Evolutionary conservation across 805 yeast species (phyloP).

Genomic region (Ogataea ganodermae): DNA sequence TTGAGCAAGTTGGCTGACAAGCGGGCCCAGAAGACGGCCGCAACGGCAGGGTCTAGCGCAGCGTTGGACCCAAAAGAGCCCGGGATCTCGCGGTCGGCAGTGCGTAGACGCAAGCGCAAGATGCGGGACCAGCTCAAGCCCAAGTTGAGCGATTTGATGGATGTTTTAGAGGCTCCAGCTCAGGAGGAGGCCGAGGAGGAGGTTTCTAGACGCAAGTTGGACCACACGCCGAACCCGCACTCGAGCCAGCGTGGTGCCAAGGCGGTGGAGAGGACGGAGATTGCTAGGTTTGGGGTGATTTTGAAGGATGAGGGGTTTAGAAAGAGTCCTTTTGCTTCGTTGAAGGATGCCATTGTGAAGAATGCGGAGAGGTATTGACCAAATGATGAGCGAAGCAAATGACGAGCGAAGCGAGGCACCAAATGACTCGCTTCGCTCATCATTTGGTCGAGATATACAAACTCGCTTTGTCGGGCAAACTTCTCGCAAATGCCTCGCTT

Average conservation of each 20-base stretch:
- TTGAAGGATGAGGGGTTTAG: conserved; percentile 57
- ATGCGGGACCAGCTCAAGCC: conserved; percentile 66
- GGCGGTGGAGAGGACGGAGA: conserved; percentile 57
- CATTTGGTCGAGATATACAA: too few relatives aligned
- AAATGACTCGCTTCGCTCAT: too few relatives aligned
- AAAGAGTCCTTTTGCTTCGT: conserved; percentile 62
- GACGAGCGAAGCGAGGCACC: neutral
- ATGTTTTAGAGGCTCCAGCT: conserved; percentile 39
- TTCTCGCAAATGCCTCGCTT: too few relatives aligned
- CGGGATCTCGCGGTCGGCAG: conserved; percentile 65
- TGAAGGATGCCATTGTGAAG: conserved; percentile 56
- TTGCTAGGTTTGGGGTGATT: conserved; percentile 57
- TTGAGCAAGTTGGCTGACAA: conserved; percentile 24
- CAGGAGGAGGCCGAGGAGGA: conserved; percentile 15
- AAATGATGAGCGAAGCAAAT: neutral
- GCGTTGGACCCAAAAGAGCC: conserved; percentile 34
- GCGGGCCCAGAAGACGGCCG: conserved; percentile 1
- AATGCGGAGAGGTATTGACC: conserved; percentile 23
- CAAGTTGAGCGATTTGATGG: conserved; percentile 62
- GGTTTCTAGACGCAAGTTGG: conserved; percentile 27
- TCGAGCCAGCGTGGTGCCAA: conserved; percentile 45
- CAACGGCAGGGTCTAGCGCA: neutral
- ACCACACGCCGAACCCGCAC: conserved; percentile 39
- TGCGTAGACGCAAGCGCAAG: conserved; percentile 64
- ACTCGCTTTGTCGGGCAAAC: too few relatives aligned